Conservation (phyloP, 1,139 yeast genomes). For the Kodamaea ohmeri region DNA sequence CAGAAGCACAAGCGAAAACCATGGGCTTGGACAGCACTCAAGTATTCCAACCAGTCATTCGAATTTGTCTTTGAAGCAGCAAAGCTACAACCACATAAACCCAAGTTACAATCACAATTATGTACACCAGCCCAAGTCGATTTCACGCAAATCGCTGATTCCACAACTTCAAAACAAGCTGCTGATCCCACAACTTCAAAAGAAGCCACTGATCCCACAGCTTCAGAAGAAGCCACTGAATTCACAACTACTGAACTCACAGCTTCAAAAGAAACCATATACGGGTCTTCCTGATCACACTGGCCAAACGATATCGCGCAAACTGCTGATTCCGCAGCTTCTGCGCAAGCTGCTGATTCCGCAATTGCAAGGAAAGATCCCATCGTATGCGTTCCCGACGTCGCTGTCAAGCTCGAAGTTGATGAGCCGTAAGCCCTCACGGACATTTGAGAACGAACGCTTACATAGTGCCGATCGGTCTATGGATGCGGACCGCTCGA, state of each 20-base stretch:
- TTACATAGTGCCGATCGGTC: slow-evolving; percentile 4
- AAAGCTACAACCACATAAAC: background rate
- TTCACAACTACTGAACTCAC: slow-evolving; percentile 17
- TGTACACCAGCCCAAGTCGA: slow-evolving; percentile 1
- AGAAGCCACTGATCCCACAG: slow-evolving; percentile 15
- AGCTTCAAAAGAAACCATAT: slow-evolving; percentile 15
- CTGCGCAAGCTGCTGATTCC: slow-evolving; percentile 5
- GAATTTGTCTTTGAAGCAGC: background rate
- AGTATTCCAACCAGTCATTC: background rate
- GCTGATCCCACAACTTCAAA: slow-evolving; percentile 17
- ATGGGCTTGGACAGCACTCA: slow-evolving; percentile 2
- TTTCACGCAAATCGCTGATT: slow-evolving; percentile 13
- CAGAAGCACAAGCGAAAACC: slow-evolving; percentile 2
- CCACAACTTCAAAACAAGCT: slow-evolving; percentile 17
- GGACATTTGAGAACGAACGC: background rate
- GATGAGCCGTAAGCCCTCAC: slow-evolving; percentile 4
- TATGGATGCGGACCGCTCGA: slow-evolving; percentile 11
- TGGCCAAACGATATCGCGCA: slow-evolving; percentile 12
- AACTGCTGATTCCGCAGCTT: slow-evolving; percentile 10
- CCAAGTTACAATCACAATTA: background rate
- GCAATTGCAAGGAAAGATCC: slow-evolving; percentile 5
- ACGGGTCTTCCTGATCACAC: slow-evolving; percentile 10
- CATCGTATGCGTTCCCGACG: slow-evolving; percentile 11
- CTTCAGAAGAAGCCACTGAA: slow-evolving; percentile 18
- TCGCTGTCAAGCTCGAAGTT: slow-evolving; percentile 12